Percentiles rank a stretch among this genome's conserved stretches.
Evolutionary conservation across 2,329 filamentous ascomycete species (phyloP).

Genomic region (Microdochium bolleyi): DNA sequence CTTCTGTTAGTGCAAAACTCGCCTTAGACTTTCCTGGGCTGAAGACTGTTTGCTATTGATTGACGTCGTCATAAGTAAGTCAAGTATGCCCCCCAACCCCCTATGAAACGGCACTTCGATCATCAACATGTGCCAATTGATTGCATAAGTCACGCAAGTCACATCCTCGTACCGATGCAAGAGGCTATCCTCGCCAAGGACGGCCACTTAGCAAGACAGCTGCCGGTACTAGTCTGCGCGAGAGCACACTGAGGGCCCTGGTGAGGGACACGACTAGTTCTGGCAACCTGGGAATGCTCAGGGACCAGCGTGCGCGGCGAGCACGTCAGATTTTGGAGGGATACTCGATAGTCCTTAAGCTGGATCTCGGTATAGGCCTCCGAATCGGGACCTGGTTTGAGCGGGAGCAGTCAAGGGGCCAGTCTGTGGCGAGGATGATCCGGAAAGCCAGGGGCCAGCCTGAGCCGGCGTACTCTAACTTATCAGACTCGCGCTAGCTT

Average conservation of each 20-base stretch:
- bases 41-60: neutral
- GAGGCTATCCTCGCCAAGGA: too few relatives aligned
- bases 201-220: too few relatives aligned
- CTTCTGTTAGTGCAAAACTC: neutral
- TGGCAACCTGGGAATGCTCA: neutral
- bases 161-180: too few relatives aligned
- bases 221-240: neutral
- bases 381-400: neutral
- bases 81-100: too few relatives aligned
- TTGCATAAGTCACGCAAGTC: too few relatives aligned
- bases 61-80: neutral
- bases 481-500: neutral
- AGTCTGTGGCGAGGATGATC: neutral
- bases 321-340: neutral
- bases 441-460: neutral
- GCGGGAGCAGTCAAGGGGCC: neutral
- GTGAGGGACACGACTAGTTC: neutral
- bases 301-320: neutral
- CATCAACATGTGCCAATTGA: too few relatives aligned
- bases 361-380: neutral
- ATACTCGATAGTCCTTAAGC: neutral
- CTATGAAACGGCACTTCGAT: too few relatives aligned
- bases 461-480: neutral
- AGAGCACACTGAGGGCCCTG: neutral
- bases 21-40: neutral